Conservation (phyloP, 495 filamentous ascomycete genomes). For the Hyphodiscus hymeniophilus region DNA sequence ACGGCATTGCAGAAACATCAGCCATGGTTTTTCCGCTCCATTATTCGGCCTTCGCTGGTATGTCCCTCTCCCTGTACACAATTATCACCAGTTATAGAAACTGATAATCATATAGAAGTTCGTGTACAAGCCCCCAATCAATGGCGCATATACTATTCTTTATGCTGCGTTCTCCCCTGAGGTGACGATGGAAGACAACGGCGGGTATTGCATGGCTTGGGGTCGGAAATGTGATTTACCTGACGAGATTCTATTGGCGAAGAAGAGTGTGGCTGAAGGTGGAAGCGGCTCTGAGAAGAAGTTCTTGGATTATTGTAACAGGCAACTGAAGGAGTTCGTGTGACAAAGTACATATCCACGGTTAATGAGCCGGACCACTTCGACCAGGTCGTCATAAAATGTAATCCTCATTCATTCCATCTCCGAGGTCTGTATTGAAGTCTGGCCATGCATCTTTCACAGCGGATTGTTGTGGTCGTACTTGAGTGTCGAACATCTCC, state of each 20-base stretch:
- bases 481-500: no score
- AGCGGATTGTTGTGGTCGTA: no score
- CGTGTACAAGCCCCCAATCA: slow-evolving; percentile 8
- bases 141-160: slow-evolving; percentile 35
- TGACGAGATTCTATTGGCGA: background rate
- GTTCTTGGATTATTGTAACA: slow-evolving; percentile 10
- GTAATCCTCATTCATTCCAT: no score
- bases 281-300: background rate
- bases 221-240: background rate
- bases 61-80: background rate
- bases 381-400: no score
- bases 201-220: background rate
- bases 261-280: background rate
- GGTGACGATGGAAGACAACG: slow-evolving; percentile 12
- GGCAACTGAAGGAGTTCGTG: background rate
- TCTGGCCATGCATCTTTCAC: no score
- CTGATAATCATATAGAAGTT: background rate
- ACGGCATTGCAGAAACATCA: slow-evolving; percentile 19
- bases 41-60: background rate
- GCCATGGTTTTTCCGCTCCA: background rate
- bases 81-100: no score
- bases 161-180: slow-evolving; percentile 33
- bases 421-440: no score
- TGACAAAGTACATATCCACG: no score
- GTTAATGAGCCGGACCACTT: no score